Percentiles rank a stretch among this genome's conserved stretches.
These are phyloP conservation scores for Chromera velia DNA, from an alignment of 73 alveolate species.

Conservation along the genomic window DNA sequence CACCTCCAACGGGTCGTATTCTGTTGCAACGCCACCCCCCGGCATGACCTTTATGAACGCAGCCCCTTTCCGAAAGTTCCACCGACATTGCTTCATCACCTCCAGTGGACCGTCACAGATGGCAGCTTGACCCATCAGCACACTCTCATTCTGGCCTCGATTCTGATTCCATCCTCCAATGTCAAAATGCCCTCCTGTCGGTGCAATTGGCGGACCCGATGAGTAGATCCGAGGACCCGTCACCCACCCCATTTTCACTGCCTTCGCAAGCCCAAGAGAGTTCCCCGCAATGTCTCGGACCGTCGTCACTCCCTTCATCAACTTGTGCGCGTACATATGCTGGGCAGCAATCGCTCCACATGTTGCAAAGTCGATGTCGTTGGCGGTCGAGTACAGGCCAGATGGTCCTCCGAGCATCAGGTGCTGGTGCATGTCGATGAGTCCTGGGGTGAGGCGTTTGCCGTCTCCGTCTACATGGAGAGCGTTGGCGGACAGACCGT, in stretches of 20 bases:
- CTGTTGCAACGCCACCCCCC: constrained; percentile 34
- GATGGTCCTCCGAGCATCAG: neutral
- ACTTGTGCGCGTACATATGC: neutral
- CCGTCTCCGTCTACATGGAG: constrained; percentile 23
- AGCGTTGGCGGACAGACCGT: constrained; percentile 28
- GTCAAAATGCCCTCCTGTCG: constrained; percentile 35
- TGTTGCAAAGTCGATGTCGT: neutral
- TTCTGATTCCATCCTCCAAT: constrained; percentile 26
- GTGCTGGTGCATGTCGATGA: constrained; percentile 35
- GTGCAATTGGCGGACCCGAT: constrained; percentile 25
- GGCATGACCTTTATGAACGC: constrained; percentile 30
- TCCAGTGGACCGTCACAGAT: constrained; percentile 23
- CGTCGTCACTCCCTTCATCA: constrained; percentile 11
- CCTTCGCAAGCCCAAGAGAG: constrained; percentile 29
- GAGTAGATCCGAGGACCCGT: constrained; percentile 37
- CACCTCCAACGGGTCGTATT: constrained; percentile 26
- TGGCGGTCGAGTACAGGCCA: neutral
- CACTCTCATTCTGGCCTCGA: constrained; percentile 13
- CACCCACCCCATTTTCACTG: constrained; percentile 21
- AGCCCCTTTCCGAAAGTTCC: constrained; percentile 24
- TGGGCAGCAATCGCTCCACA: neutral
- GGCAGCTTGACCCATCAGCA: constrained; percentile 14
- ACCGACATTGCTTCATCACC: constrained; percentile 19
- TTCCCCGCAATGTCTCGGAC: constrained; percentile 33
- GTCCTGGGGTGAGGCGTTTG: constrained; percentile 20